These are phyloP conservation scores for Myotisia sp. DNA, from an alignment of 2,329 filamentous ascomycete genomes.

Conservation along the genomic window DNA sequence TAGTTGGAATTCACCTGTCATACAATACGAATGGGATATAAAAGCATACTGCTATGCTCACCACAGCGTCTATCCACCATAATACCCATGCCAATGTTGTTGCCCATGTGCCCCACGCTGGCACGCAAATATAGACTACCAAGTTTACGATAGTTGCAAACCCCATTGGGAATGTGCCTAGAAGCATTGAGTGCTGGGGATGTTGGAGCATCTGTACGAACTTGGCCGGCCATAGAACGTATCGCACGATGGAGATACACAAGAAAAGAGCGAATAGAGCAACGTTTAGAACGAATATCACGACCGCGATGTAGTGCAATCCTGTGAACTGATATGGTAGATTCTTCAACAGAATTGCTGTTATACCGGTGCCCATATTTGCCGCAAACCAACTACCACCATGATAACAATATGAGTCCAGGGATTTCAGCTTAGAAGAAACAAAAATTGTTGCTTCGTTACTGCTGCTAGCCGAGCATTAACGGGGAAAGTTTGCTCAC, in stretches of 20 bases:
- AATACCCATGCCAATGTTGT: constrained; percentile 33
- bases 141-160: constrained; percentile 52
- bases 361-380: constrained; percentile 55
- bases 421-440: not conserved
- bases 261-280: constrained; percentile 43
- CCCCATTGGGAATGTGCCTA: constrained; percentile 51
- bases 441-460: not conserved
- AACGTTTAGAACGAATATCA: constrained; percentile 48
- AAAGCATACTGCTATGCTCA: constrained; percentile 28
- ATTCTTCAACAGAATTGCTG: constrained; percentile 47
- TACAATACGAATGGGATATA: constrained; percentile 45
- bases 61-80: constrained; percentile 37
- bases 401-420: not conserved
- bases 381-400: constrained; percentile 38
- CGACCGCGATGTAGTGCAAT: constrained; percentile 45
- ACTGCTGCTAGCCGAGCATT: not conserved
- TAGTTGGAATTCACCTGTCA: constrained; percentile 12
- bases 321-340: constrained; percentile 47
- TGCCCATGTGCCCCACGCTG: constrained; percentile 42
- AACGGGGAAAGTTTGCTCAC: constrained; percentile 6
- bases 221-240: constrained; percentile 47
- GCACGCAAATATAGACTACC: constrained; percentile 43
- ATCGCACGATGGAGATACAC: constrained; percentile 43
- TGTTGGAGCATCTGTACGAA: constrained; percentile 51
- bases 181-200: constrained; percentile 49